Base-by-base conservation (phyloP, 495 filamentous ascomycete genomes). In the Penicillium canariense region DNA sequence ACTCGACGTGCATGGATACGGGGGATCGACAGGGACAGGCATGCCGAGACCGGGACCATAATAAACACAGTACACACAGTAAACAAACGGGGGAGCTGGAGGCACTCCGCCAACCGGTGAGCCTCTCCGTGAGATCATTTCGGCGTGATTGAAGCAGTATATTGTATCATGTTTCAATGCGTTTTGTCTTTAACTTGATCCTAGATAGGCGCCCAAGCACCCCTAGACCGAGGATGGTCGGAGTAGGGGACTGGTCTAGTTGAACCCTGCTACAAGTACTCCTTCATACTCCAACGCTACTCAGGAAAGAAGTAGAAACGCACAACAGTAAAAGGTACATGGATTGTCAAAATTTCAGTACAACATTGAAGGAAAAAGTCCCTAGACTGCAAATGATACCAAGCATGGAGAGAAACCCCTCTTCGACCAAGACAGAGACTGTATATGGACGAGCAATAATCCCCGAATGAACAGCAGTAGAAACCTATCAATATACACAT, bases 21-120 rank as follows among this genome's bases (percentile, higher is more conserved):
- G 59, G 52, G 52, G 62, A 65, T 62, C 62, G 59, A 55, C 62
- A 65, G 62, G 62, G 56, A 65, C 59, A 40, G n/a, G n/a, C 40
- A 57, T 58, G 55, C 45, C 52, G 40, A 17, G 32, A 38, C 14
- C 15, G 44, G 18, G 23, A 51, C 38, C 38, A 60, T 51, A 52
- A 55, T 56, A 59, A 55, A 59, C 48, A 55, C 46, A 47, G 27
- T 27, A 32, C 31, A n/a, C n/a, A n/a, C n/a, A n/a, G n/a, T n/a
- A n/a, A n/a, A n/a, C n/a, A n/a, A n/a, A n/a, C n/a, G n/a, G n/a
- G n/a, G n/a, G n/a, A n/a, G n/a, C n/a, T n/a, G 35, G 42, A 14
- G 23, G 20, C 39, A n/a, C 30, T 12, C 30, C 30, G 30, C 30
- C 30, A 32, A 32, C 30, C n/a, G n/a, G n/a, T n/a, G n/a, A n/a